Base-by-base conservation (phyloP, 2,329 filamentous ascomycete genomes). In the Chalaropsis ovoidea region DNA sequence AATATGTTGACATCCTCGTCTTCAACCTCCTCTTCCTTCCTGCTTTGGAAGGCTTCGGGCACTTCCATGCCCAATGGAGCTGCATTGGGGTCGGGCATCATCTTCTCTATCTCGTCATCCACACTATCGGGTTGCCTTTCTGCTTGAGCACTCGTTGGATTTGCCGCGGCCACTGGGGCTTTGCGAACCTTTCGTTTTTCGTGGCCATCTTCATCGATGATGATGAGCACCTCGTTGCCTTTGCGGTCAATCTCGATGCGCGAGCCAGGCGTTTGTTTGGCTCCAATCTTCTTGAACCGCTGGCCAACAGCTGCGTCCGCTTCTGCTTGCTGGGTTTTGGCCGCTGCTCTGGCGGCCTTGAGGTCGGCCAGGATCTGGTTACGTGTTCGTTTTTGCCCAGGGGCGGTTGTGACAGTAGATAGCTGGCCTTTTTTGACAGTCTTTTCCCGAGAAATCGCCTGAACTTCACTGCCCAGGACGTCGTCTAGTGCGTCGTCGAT, bases 301-400 rank as follows among this genome's bases (percentile, higher is more conserved):
- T 80, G 76, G 0, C 84, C 82, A 6, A 88, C 73, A 2, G 75
- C 74, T 0, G 81, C 79, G 63, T 81, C 78, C 66, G 78, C 73
- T 68, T 79, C 75, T 13, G 56, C 41, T 2, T 56, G 17, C 27
- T 60, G 39, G 0, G 79, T 78, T 70, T 84, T 84, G 27, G 84
- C 83, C 1, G 84, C 84, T 64, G 80, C 77, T 67, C 85, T 78
- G 1, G 82, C 77, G 1, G 84, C 84, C 71, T 86, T 88, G 70
- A 88, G 74, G 64, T 87, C 85, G 1, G 85, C 86, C 58, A 88
- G 69, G 49, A 88, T 86, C 70, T 88, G 85, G 69, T 87, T 81
- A 67, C 86, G 77, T 24, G 82, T 84, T 68, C 85, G 76, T 70
- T 87, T 87, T 72, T 80, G 83, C 0, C 84, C 83, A 0, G 82